Conservation (phyloP, 2,329 filamentous ascomycete genomes). For the Colletotrichum eleusines region DNA sequence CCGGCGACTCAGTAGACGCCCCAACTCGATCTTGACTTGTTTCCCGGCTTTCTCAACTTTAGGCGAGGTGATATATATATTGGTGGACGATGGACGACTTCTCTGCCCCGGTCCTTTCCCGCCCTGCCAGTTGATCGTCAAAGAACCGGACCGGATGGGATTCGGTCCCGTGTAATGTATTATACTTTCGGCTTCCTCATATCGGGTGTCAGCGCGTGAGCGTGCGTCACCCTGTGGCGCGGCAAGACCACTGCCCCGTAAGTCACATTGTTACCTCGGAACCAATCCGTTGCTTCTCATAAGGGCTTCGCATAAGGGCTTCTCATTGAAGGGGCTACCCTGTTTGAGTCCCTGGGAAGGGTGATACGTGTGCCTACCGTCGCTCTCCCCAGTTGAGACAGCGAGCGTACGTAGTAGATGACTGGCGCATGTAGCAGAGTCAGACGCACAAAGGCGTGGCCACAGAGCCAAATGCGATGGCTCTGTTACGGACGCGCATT, state of each 20-base stretch:
- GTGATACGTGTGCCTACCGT: background rate
- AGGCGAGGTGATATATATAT: no score
- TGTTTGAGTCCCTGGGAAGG: background rate
- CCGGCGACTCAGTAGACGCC: background rate
- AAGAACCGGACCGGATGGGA: background rate
- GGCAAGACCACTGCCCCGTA: background rate
- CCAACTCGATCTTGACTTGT: background rate
- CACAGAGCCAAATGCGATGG: background rate
- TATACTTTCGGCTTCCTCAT: constrained; percentile 30
- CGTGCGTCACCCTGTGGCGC: background rate
- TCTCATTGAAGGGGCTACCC: background rate
- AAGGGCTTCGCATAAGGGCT: background rate
- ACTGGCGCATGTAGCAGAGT: background rate
- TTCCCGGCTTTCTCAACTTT: background rate
- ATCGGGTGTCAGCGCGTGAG: constrained; percentile 8
- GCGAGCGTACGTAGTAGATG: background rate
- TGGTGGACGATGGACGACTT: background rate
- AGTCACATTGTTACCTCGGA: background rate
- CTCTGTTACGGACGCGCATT: background rate
- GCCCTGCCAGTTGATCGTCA: background rate
- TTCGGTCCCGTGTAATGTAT: constrained; percentile 2
- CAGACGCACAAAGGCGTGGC: background rate
- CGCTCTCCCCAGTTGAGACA: background rate
- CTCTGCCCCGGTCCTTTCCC: background rate
- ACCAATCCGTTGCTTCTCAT: background rate